Evolutionary conservation across 148 eudicot species (phyloP), one percentile per base, ranked within the genome.

Genomic region (Rhododendron simsii): DNA sequence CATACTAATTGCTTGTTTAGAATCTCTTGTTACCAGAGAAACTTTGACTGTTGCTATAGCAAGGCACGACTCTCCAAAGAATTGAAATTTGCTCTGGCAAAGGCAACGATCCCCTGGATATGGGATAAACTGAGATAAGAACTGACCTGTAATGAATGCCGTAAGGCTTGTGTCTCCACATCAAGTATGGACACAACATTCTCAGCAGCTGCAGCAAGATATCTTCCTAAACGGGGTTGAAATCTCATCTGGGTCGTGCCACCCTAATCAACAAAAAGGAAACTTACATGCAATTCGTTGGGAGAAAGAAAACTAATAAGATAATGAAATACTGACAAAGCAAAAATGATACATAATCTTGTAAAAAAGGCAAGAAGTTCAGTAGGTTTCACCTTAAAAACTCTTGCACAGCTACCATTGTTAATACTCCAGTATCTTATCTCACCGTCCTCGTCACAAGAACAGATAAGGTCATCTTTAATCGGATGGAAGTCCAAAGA

Each of bases 361-460:
- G 76, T 71, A 71, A 30, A 12, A 11, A 47, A 83, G 50, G 57
- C 7, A 85, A 78, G 39, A 20, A 76, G 28, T 59, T 23, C 61
- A 79, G 2, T 20, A 33, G 53, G 61, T 59, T 76, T 84, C 90
- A 94, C 96, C 96, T 94, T 94, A 87, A 91, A 94, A 69, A 91
- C 91, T 89, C 92, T 71, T 71, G 89, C 5, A 76, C 92, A 95
- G 86, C 89, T 95, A 81, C 96, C 98, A 33, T 92, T 93, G 16
- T 83, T 92, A 10, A 95, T 89, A 83, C 95, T 93, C 98, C 98
- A 95, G 87, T 93, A 95, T 50, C 98, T 89, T 81, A 95, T 94
- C 89, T 95, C 96, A 84, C 98, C 96, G 84, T 94, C 94, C 41
- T 95, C 92, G 69, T 95, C 98, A 87, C 96, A 95, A 3, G 98